phyloP scores from a whole-genome alignment of 441 rosid species.

The Adansonia gregorii region DNA sequence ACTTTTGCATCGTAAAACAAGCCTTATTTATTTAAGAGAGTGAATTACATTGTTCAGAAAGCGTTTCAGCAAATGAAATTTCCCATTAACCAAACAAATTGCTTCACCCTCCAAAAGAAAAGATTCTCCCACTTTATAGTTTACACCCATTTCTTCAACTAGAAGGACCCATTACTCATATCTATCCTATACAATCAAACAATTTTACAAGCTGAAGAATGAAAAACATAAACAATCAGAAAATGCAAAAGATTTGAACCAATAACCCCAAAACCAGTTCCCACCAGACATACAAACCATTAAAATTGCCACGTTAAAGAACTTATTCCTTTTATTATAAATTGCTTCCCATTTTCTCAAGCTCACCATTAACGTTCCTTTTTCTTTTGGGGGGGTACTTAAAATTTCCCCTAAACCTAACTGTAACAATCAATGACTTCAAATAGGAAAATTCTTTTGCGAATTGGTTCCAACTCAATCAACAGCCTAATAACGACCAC shows the following conservation, averaged over 20 bases:
- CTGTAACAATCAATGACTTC: background rate
- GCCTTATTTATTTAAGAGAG: background rate
- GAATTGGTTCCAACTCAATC: background rate
- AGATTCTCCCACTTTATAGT: background rate
- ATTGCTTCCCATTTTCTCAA: conserved; percentile 6
- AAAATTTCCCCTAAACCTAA: background rate
- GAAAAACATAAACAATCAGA: background rate
- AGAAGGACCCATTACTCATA: background rate
- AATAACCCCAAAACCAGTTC: background rate
- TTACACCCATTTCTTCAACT: background rate
- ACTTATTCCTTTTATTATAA: background rate
- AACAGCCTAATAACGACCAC: background rate
- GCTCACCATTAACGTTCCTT: background rate
- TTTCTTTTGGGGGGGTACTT: background rate
- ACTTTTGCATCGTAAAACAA: background rate
- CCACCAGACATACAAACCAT: background rate
- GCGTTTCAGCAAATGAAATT: background rate
- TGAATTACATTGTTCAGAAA: background rate
- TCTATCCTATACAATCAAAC: background rate
- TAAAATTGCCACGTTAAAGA: background rate
- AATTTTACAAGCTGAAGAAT: background rate
- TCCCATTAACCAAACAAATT: background rate
- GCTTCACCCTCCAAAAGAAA: background rate
- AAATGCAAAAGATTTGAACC: background rate
- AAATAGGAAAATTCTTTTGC: background rate